Evolutionary conservation across 208 protist species (phyloP), one percentile per base, ranked within the genome.

Genomic region (Jaenimonas drosophilae): DNA sequence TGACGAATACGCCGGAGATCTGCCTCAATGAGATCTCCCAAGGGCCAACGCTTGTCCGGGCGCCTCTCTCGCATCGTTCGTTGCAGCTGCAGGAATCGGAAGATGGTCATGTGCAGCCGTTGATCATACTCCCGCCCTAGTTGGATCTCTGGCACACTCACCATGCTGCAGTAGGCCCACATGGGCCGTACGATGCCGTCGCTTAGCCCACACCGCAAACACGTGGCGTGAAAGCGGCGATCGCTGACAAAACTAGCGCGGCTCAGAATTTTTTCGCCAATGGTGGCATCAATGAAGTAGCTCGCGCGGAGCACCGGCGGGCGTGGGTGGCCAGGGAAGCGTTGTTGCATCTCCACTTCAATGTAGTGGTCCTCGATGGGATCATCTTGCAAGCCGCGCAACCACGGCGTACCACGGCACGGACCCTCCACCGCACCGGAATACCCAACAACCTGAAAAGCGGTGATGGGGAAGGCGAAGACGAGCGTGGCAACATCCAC

Each of bases 341-440:
- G n/a, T n/a, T n/a, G n/a, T n/a, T n/a, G 20, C 42, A 67, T 45
- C n/a, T 49, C 39, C 7, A 40, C 37, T 37, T 77, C 64, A n/a
- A 74, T 56, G 48, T 83, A 69, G 4, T 51, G 57, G 34, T 82
- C 68, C 38, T 82, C 68, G 34, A 68, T 57, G 4, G 66, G 54
- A 4, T 72, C 67, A 30, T 72, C 54, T n/a, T 72, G 54, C 26
- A 59, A 44, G 34, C 68, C 68, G 27, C 68, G 67, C 34, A 76
- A 55, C 73, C 73, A 82, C 39, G 68, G 56, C 24, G 67, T 76
- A 11, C 68, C 73, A 26, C 73, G 73, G 40, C 63, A 76, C 11
- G 26, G 50, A 6, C 55, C 54, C 46, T 71, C 64, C 5, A 64
- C 31, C 14, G 64, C 42, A 9, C 49, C 58, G 41, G 66, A 63